A percentile compares a stretch with the other conserved stretches of the same genome.
Conservation (phyloP, 2,329 filamentous ascomycete genomes). For the Ophiocordyceps camponoti-leonardi region DNA sequence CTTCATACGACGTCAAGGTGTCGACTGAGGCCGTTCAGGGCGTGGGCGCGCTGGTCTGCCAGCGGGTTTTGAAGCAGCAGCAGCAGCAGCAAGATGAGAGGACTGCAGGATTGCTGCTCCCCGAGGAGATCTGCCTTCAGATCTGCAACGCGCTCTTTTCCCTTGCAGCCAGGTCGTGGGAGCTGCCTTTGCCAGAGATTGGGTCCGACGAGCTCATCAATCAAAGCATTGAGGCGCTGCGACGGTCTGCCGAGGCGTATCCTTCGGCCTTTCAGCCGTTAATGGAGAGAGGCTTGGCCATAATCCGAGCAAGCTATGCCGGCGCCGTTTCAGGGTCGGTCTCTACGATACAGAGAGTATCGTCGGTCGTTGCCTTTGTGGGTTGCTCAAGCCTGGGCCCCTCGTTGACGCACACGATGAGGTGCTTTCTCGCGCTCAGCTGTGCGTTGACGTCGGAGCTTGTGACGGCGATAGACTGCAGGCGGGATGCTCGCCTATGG, state of each 20-base stretch:
- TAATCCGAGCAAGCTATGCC: slow-evolving; percentile 10
- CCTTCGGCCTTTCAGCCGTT: slow-evolving; percentile 17
- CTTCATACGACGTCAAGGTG: slow-evolving; percentile 19
- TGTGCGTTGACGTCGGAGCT: slow-evolving; percentile 18
- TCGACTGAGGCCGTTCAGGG: slow-evolving; percentile 27
- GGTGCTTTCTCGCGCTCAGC: slow-evolving; percentile 23
- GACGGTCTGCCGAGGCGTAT: slow-evolving; percentile 18
- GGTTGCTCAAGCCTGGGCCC: slow-evolving; percentile 25
- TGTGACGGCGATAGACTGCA: slow-evolving; percentile 15
- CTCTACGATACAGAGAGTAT: slow-evolving; percentile 16
- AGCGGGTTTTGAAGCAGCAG: slow-evolving; percentile 8
- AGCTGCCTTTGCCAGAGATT: slow-evolving; percentile 5
- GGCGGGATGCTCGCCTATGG: slow-evolving; percentile 16
- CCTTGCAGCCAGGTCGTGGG: slow-evolving; percentile 10
- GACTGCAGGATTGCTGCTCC: slow-evolving; percentile 14
- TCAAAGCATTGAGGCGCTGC: slow-evolving; percentile 22
- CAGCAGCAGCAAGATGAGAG: neutral
- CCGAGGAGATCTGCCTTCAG: slow-evolving; percentile 16
- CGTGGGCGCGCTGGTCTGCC: slow-evolving; percentile 25
- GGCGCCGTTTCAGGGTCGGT: slow-evolving; percentile 6
- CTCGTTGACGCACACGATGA: slow-evolving; percentile 10
- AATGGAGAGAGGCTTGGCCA: slow-evolving; percentile 10
- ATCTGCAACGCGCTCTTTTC: slow-evolving; percentile 19
- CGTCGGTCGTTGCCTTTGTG: slow-evolving; percentile 28
- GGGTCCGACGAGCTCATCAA: slow-evolving; percentile 20